Conservation (phyloP, 1,284 basidiomycete genomes). For the Ceratobasidium sp. region DNA sequence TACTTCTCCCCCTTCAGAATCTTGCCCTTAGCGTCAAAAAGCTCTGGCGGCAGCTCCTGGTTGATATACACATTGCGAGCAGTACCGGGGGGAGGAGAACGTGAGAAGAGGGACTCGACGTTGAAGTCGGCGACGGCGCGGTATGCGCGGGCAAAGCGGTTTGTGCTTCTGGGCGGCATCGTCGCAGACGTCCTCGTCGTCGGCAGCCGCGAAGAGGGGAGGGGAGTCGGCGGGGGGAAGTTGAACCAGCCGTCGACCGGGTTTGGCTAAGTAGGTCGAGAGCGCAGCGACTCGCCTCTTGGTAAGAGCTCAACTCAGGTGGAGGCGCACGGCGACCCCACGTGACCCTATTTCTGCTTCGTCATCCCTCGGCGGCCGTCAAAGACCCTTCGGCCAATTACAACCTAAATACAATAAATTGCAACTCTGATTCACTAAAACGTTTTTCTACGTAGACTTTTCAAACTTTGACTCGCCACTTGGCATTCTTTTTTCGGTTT, state of each 20-base stretch:
- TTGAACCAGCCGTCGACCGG: not conserved
- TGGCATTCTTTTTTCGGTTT: no score
- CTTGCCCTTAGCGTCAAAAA: slow-evolving; percentile 76
- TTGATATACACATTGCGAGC: slow-evolving; percentile 85
- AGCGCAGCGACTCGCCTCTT: no score
- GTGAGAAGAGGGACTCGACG: slow-evolving; percentile 78
- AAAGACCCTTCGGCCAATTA: no score
- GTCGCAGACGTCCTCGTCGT: not conserved
- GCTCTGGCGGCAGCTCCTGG: slow-evolving; percentile 76
- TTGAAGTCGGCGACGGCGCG: slow-evolving; percentile 43
- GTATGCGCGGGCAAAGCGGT: slow-evolving; percentile 38
- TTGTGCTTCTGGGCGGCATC: slow-evolving; percentile 39
- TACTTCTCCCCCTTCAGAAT: slow-evolving; percentile 75
- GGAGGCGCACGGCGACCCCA: not conserved
- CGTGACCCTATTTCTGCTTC: slow-evolving; percentile 1
- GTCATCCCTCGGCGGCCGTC: slow-evolving; percentile 31
- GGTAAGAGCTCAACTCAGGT: slow-evolving; percentile 8
- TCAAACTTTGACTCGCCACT: no score
- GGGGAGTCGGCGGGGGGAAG: not conserved
- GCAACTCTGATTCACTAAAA: no score
- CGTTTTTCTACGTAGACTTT: no score
- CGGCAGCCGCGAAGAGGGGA: not conserved
- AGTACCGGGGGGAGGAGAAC: slow-evolving; percentile 67
- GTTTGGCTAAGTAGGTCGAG: no score
- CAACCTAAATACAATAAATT: no score